Percentiles rank a stretch among this genome's conserved stretches.
Conservation (phyloP, 2,329 filamentous ascomycete species). For the Sporothrix inflata region DNA sequence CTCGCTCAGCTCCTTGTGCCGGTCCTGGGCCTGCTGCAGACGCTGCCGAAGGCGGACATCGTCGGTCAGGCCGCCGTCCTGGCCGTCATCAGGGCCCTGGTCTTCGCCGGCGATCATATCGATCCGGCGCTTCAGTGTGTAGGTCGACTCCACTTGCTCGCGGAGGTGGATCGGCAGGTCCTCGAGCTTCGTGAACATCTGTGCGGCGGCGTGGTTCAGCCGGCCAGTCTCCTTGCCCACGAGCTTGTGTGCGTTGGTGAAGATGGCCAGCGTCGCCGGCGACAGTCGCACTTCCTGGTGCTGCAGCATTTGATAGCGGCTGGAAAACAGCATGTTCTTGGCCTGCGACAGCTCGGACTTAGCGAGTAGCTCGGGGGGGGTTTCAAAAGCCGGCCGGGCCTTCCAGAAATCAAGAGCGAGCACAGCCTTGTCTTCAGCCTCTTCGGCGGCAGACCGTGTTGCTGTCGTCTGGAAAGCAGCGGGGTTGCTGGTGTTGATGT, state of each 20-base stretch:
- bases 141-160: constrained; percentile 68
- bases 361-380: constrained; percentile 33
- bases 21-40: constrained; percentile 56
- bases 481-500: not conserved
- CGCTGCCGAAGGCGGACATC: constrained; percentile 63
- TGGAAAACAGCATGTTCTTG: constrained; percentile 56
- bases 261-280: constrained; percentile 69
- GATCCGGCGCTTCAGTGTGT: constrained; percentile 67
- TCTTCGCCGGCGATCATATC: constrained; percentile 67
- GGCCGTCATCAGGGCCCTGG: constrained; percentile 31
- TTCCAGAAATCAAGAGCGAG: constrained; percentile 55
- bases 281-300: constrained; percentile 71
- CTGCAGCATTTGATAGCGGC: constrained; percentile 61
- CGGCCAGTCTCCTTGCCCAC: constrained; percentile 70
- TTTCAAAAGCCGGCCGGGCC: constrained; percentile 44
- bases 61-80: constrained; percentile 48
- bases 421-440: constrained; percentile 46
- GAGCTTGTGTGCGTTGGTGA: constrained; percentile 73
- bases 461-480: constrained; percentile 36
- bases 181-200: constrained; percentile 72
- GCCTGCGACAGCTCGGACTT: constrained; percentile 48
- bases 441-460: constrained; percentile 39
- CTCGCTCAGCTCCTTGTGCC: constrained; percentile 60
- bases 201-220: constrained; percentile 70
- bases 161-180: constrained; percentile 68